A percentile compares a stretch with the other conserved stretches of the same genome.
phyloP scores from a whole-genome alignment of 2,329 filamentous ascomycete species.

The Paraconiothyrium sp. region DNA sequence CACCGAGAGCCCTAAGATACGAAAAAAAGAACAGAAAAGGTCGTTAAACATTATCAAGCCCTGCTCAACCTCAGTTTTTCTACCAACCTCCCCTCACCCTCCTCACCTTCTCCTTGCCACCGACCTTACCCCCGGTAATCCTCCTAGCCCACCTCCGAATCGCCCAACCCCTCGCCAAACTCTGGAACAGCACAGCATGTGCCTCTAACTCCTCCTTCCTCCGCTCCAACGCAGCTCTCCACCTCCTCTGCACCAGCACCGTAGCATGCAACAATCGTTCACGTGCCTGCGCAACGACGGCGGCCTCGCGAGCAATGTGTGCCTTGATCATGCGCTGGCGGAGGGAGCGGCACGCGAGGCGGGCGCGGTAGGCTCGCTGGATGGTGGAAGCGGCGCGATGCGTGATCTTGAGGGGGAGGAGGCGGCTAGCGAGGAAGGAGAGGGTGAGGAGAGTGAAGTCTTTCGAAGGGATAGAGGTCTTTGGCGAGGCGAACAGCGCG shows the following conservation, averaged over 20 bases:
- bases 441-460: conserved; percentile 66
- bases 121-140: conserved; percentile 37
- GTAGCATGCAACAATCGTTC: conserved; percentile 54
- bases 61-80: neutral
- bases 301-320: conserved; percentile 58
- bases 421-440: conserved; percentile 67
- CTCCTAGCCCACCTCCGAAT: conserved; percentile 44
- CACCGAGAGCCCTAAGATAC: neutral
- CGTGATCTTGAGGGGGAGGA: conserved; percentile 61
- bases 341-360: conserved; percentile 39
- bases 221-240: conserved; percentile 50
- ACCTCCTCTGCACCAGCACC: conserved; percentile 56
- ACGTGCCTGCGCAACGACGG: conserved; percentile 56
- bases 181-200: conserved; percentile 55
- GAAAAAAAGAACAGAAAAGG: neutral
- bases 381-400: conserved; percentile 63
- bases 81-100: conserved; percentile 50
- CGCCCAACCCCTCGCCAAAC: conserved; percentile 53
- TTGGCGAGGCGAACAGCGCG: conserved; percentile 50
- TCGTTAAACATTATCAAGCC: neutral
- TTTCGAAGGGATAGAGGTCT: conserved; percentile 58
- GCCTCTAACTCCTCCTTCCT: conserved; percentile 48
- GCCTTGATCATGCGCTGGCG: conserved; percentile 50
- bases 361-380: conserved; percentile 61
- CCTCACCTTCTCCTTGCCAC: conserved; percentile 46